These are phyloP conservation scores for Hepatocystis sp. DNA, from an alignment of 169 alveolate genomes.

Conservation along the genomic window DNA sequence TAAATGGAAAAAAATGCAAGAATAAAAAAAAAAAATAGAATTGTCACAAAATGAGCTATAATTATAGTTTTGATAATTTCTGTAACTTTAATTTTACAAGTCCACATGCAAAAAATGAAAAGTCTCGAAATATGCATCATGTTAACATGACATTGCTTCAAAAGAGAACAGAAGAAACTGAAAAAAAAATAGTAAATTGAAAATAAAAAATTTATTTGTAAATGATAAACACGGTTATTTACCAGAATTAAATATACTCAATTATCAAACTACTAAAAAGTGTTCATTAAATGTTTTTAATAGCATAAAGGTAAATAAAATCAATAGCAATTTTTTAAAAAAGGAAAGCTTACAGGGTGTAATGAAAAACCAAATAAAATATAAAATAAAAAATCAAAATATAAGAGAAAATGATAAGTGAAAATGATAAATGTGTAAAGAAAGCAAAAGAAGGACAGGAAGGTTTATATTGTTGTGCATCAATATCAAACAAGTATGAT, in stretches of 20 bases:
- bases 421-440: neutral
- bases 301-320: slow-evolving; percentile 21
- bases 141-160: slow-evolving; percentile 8
- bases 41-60: slow-evolving; percentile 41
- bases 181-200: slow-evolving; percentile 17
- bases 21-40: slow-evolving; percentile 10
- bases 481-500: slow-evolving; percentile 12
- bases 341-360: neutral
- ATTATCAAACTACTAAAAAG: slow-evolving; percentile 9
- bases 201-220: slow-evolving; percentile 12
- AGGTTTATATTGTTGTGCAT: neutral
- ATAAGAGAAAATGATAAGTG: neutral
- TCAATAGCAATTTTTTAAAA: neutral
- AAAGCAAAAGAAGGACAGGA: neutral
- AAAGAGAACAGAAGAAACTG: slow-evolving; percentile 13
- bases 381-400: slow-evolving; percentile 12
- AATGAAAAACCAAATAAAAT: slow-evolving; percentile 1
- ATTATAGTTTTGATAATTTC: slow-evolving; percentile 21
- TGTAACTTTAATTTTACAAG: slow-evolving; percentile 24
- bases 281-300: slow-evolving; percentile 1
- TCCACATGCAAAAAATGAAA: slow-evolving; percentile 21
- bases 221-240: slow-evolving; percentile 6
- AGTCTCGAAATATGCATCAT: slow-evolving; percentile 1
- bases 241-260: slow-evolving; percentile 13
- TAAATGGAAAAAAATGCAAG: neutral